phyloP scores from a whole-genome alignment of 495 filamentous ascomycete species.

The Aspergillus homomorphus region DNA sequence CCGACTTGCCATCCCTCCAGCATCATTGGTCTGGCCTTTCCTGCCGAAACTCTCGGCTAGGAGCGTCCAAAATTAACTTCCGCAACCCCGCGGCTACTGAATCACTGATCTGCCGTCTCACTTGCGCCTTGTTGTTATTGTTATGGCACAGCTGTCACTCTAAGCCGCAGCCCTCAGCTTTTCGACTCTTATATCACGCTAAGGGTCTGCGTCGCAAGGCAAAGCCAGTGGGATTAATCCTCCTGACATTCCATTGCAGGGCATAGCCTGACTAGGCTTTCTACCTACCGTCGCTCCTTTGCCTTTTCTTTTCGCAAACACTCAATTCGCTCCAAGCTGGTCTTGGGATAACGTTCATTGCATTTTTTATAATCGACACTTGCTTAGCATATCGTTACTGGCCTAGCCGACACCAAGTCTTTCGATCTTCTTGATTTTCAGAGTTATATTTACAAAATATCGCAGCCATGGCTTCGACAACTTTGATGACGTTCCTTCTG shows the following conservation, averaged over 20 bases:
- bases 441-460: neutral
- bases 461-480: conserved; percentile 61
- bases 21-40: conserved; percentile 21
- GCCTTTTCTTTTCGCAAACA: neutral
- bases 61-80: conserved; percentile 19
- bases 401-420: neutral
- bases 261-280: neutral
- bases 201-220: conserved; percentile 4
- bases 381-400: neutral
- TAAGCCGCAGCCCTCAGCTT: conserved; percentile 3
- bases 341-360: neutral
- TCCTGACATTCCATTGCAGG: neutral
- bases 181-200: conserved; percentile 14
- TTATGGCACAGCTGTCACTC: conserved; percentile 12
- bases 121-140: conserved; percentile 15
- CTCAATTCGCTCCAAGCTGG: neutral
- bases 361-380: neutral
- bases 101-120: conserved; percentile 19
- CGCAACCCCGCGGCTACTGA: conserved; percentile 25
- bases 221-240: neutral
- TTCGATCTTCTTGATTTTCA: neutral
- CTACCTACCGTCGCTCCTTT: neutral
- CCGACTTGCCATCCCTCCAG: conserved; percentile 7
- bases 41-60: conserved; percentile 6
- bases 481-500: conserved; percentile 72